Base-by-base conservation (phyloP, 495 filamentous ascomycete species). In the Penicillium manginii region DNA sequence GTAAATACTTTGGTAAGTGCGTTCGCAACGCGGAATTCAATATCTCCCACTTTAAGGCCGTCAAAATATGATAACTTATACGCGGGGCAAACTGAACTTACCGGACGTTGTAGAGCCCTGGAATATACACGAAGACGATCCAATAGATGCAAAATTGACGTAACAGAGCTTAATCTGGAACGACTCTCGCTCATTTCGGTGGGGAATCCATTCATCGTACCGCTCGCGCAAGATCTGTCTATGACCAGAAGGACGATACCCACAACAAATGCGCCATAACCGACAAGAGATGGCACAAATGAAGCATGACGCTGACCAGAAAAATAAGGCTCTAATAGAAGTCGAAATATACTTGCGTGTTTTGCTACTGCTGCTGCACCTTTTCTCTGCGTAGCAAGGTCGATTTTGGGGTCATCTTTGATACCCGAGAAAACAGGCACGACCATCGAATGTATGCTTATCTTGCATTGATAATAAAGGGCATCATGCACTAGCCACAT, bases 381-480 rank as follows among this genome's bases (percentile, higher is more conserved):
- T 23, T 29, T 42, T 54, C 23, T 54, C 14, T 23, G 18, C 15
- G 21, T 31, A 15, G 43, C 51, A 26, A 26, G 35, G 37, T 43
- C 51, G 26, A 43, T 29, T 8, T 6, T 43, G 18, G 51, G 37
- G 9, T 43, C 37, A 4, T 22, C 45, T 3, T 35, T 14, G 12
- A 18, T 29, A 22, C 51, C 22, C n/a, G 51, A 54, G 23, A 54
- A 54, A 17, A 54, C 8, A 43, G 51, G 51, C 14, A 54, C 51
- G 45, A 43, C 23, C 37, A 54, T 54, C 4, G 51, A 43, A 33
- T 54, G 51, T 14, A 54, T 5, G 15, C n/a, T 26, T n/a, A 54
- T 54, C 19, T 42, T 35, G 19, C 51, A 54, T 17, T 54, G 51
- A 43, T 54, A 37, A 19, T 43, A 54, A 40, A 54, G n/a, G 12